These are phyloP conservation scores for Cercospora berteroae DNA, from an alignment of 2,329 filamentous ascomycete genomes.

Conservation along the genomic window DNA sequence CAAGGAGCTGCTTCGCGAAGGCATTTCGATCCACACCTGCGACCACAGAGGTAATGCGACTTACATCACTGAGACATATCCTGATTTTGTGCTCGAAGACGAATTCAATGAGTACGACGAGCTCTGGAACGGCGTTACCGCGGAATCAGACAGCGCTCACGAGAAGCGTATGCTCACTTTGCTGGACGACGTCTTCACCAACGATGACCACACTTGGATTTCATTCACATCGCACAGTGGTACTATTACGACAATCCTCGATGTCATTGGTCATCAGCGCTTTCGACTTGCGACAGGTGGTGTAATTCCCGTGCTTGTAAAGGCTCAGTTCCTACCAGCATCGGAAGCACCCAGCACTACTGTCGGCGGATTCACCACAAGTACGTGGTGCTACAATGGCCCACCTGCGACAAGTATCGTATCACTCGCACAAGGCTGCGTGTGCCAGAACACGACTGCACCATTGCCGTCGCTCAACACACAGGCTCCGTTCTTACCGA, in stretches of 20 bases:
- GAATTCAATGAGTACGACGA: slow-evolving; percentile 60
- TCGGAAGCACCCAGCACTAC: slow-evolving; percentile 35
- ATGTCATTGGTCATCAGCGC: slow-evolving; percentile 58
- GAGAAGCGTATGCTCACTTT: slow-evolving; percentile 51
- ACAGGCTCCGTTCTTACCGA: slow-evolving; percentile 19
- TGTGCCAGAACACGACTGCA: slow-evolving; percentile 29
- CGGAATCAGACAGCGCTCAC: slow-evolving; percentile 54
- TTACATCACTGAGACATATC: slow-evolving; percentile 55
- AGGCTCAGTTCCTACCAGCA: slow-evolving; percentile 50
- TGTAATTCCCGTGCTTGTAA: slow-evolving; percentile 66
- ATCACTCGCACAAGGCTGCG: slow-evolving; percentile 32
- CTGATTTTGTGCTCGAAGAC: slow-evolving; percentile 56
- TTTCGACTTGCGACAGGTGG: slow-evolving; percentile 66
- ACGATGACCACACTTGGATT: slow-evolving; percentile 56
- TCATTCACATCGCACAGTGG: slow-evolving; percentile 62
- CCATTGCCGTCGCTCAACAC: slow-evolving; percentile 22
- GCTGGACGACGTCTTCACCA: slow-evolving; percentile 58
- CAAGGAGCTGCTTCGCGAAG: slow-evolving; percentile 66
- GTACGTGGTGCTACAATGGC: slow-evolving; percentile 36
- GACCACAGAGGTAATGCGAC: slow-evolving; percentile 59
- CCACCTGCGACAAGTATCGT: slow-evolving; percentile 36
- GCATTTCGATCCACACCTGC: slow-evolving; percentile 66
- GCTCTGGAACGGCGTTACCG: slow-evolving; percentile 52
- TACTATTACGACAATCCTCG: slow-evolving; percentile 53
- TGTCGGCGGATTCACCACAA: slow-evolving; percentile 35